These are phyloP conservation scores for Chenopodium formosanum DNA, from an alignment of 148 eudicot genomes.

Conservation along the genomic window DNA sequence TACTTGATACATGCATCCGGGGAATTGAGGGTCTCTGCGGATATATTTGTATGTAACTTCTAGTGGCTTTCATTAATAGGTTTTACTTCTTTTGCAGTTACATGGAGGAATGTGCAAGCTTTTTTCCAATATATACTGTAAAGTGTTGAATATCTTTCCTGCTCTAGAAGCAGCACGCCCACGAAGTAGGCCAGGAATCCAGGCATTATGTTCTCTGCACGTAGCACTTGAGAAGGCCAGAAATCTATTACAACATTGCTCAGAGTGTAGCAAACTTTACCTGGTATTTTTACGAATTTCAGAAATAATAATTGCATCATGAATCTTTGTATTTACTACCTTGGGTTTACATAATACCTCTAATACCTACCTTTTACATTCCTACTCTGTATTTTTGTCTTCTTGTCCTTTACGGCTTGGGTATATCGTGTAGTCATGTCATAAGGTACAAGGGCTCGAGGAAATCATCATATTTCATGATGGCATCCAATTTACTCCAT, in stretches of 20 bases:
- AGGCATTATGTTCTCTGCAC: conserved; percentile 87
- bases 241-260: conserved; percentile 85
- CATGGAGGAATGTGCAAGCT: conserved; percentile 92
- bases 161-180: conserved; percentile 90
- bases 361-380: background rate
- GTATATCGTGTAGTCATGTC: background rate
- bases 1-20: background rate
- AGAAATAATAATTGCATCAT: background rate
- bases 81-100: conserved; percentile 50
- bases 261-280: conserved; percentile 92
- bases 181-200: conserved; percentile 91
- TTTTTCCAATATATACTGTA: conserved; percentile 62
- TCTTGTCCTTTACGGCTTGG: background rate
- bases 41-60: background rate
- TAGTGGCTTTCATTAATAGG: background rate
- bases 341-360: background rate
- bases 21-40: background rate
- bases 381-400: background rate
- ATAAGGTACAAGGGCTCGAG: background rate
- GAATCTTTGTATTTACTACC: background rate
- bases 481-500: background rate
- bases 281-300: conserved; percentile 46
- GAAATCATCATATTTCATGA: background rate
- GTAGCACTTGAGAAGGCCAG: conserved; percentile 91
- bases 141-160: conserved; percentile 77